These are phyloP conservation scores for Salix arbutifolia DNA, from an alignment of 345 rosid genomes.

Conservation along the genomic window DNA sequence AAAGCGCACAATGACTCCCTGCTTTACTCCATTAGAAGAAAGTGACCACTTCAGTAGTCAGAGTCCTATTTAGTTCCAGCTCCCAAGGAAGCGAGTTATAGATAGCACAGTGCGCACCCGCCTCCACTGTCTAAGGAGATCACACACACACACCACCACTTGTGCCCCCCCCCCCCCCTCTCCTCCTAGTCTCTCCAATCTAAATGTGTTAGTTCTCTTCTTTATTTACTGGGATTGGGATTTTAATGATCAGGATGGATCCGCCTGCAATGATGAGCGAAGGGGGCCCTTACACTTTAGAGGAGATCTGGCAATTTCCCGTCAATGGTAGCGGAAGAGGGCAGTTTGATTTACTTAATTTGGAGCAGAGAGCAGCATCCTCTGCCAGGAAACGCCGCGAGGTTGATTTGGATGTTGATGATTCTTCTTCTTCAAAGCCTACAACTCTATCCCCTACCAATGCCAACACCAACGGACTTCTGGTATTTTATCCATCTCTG, in stretches of 20 bases:
- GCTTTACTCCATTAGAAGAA: background rate
- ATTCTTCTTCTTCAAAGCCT: slow-evolving; percentile 15
- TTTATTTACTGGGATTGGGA: background rate
- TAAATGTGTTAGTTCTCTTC: background rate
- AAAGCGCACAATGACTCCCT: slow-evolving; percentile 18
- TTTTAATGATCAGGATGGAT: slow-evolving; percentile 42
- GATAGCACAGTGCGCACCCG: slow-evolving; percentile 32
- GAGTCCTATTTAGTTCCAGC: background rate
- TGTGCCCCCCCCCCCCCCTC: slow-evolving; percentile 5
- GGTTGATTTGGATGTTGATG: slow-evolving; percentile 40
- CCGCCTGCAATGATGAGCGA: slow-evolving; percentile 61
- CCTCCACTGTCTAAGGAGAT: slow-evolving; percentile 51
- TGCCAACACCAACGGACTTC: slow-evolving; percentile 32
- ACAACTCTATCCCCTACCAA: slow-evolving; percentile 43
- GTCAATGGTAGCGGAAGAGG: slow-evolving; percentile 37
- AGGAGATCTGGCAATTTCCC: slow-evolving; percentile 87
- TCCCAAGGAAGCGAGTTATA: background rate
- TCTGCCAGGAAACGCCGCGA: slow-evolving; percentile 54
- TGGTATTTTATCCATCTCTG: background rate
- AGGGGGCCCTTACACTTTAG: slow-evolving; percentile 44
- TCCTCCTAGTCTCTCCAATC: background rate
- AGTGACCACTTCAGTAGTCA: slow-evolving; percentile 30
- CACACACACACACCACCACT: slow-evolving; percentile 25
- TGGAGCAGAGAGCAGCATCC: slow-evolving; percentile 34
- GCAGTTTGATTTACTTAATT: slow-evolving; percentile 42